A percentile compares a stretch with the other conserved stretches of the same genome.
Conservation (phyloP, 495 filamentous ascomycete genomes). For the Talaromyces nanjingensis region DNA sequence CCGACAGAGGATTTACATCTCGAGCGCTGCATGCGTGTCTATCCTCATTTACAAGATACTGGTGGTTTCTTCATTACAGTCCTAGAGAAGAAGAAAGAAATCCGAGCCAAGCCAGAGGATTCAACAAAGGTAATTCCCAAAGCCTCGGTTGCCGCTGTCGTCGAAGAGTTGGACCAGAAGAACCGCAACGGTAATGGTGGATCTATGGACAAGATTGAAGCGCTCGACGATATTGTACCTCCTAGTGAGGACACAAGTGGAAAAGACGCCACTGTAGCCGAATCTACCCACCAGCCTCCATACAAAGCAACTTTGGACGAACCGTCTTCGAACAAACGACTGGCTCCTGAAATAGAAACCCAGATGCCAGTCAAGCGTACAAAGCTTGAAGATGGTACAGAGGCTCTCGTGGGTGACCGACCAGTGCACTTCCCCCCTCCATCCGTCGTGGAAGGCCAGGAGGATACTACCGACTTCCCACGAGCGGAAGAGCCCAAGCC, state of each 20-base stretch:
- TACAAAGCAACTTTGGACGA: slow-evolving; percentile 29
- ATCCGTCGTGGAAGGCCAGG: slow-evolving; percentile 28
- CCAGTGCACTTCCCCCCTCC: slow-evolving; percentile 43
- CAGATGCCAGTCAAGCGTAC: slow-evolving; percentile 39
- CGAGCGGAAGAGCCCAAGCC: slow-evolving; percentile 18
- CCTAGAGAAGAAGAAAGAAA: slow-evolving; percentile 83
- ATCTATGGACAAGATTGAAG: slow-evolving; percentile 41
- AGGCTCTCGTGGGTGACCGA: slow-evolving; percentile 41
- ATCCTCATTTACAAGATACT: slow-evolving; percentile 91
- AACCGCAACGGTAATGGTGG: slow-evolving; percentile 33
- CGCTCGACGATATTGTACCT: slow-evolving; percentile 39
- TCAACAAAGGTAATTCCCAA: slow-evolving; percentile 49
- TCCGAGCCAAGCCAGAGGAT: slow-evolving; percentile 74
- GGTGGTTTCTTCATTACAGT: slow-evolving; percentile 97
- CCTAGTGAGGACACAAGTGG: slow-evolving; percentile 28
- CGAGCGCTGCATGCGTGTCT: slow-evolving; percentile 85
- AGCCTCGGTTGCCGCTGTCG: slow-evolving; percentile 45
- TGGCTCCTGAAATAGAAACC: slow-evolving; percentile 33
- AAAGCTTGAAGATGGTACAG: slow-evolving; percentile 39
- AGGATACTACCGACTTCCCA: slow-evolving; percentile 21
- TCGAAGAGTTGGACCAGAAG: slow-evolving; percentile 46
- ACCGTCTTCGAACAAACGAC: slow-evolving; percentile 29
- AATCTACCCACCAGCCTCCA: slow-evolving; percentile 32
- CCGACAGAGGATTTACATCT: slow-evolving; percentile 64
- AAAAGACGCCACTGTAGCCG: slow-evolving; percentile 39